Percentiles rank a stretch among this genome's conserved stretches.
These are phyloP conservation scores for Neocatenulostroma microsporum DNA, from an alignment of 2,329 filamentous ascomycete species.

Conservation along the genomic window DNA sequence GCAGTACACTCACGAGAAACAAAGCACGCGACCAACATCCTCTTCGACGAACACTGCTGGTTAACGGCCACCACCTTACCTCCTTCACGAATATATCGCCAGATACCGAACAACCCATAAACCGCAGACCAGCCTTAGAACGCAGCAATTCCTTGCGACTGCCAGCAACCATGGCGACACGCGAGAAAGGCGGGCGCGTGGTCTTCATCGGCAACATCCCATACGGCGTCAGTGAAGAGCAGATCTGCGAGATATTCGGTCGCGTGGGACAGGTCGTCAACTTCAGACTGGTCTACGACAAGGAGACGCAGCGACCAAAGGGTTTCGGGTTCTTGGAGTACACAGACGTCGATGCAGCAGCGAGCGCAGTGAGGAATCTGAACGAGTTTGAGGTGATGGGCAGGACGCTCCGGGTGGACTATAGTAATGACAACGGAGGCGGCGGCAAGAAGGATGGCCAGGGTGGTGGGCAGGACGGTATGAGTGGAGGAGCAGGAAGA, in stretches of 20 bases:
- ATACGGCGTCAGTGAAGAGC: constrained; percentile 87
- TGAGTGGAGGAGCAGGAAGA: constrained; percentile 19
- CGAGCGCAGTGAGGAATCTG: constrained; percentile 87
- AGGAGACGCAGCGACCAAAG: constrained; percentile 88
- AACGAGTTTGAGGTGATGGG: constrained; percentile 96
- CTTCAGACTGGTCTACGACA: constrained; percentile 90
- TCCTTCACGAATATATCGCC: neutral
- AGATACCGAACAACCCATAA: neutral
- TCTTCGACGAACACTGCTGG: no score
- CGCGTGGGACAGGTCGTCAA: constrained; percentile 83
- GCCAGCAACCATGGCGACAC: constrained; percentile 17
- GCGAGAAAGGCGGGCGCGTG: constrained; percentile 67
- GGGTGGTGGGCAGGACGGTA: constrained; percentile 18
- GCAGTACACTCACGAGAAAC: no score
- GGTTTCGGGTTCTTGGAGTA: constrained; percentile 97
- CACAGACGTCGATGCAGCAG: constrained; percentile 82
- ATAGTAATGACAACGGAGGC: constrained; percentile 82
- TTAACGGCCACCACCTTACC: no score
- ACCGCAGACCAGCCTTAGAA: no score
- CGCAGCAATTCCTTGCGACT: no score
- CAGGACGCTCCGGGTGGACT: constrained; percentile 88
- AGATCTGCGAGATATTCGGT: constrained; percentile 89
- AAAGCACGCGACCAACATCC: constrained; percentile 1
- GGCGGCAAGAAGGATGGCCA: constrained; percentile 34
- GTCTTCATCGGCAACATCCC: constrained; percentile 82